A percentile compares a stretch with the other conserved stretches of the same genome.
These are phyloP conservation scores for Cryptococcus sp. DNA, from an alignment of 1,284 basidiomycete species.

Conservation along the genomic window DNA sequence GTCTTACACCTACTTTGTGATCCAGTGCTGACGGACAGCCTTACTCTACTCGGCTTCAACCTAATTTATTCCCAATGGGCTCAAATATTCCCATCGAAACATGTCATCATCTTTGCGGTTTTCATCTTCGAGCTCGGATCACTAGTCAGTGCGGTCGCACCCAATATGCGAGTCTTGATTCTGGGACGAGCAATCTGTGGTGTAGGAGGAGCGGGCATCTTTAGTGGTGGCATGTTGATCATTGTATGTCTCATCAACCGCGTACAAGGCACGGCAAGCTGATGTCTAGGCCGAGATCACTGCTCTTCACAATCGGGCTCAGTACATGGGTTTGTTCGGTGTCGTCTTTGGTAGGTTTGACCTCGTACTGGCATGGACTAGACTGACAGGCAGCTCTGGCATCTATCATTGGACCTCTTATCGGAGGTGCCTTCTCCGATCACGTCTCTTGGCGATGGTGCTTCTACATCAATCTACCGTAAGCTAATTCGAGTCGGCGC, in stretches of 20 bases:
- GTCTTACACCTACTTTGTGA: not conserved
- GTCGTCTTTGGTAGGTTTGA: constrained; percentile 22
- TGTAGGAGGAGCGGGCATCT: constrained; percentile 53
- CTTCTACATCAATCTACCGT: constrained; percentile 49
- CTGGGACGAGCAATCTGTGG: constrained; percentile 53
- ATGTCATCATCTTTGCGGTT: constrained; percentile 49
- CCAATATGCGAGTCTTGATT: constrained; percentile 50
- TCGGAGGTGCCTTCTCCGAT: constrained; percentile 50
- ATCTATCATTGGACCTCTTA: constrained; percentile 47
- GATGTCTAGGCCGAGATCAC: constrained; percentile 32
- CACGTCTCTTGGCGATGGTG: constrained; percentile 45
- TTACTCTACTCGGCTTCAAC: constrained; percentile 47
- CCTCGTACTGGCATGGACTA: not conserved
- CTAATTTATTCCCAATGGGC: constrained; percentile 48
- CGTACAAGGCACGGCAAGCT: not conserved
- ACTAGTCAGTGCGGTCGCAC: constrained; percentile 54
- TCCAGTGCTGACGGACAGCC: constrained; percentile 15
- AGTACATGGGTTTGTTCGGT: constrained; percentile 36
- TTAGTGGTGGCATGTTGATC: constrained; percentile 46
- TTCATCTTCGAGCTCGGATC: constrained; percentile 54
- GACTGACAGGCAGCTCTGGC: constrained; percentile 40
- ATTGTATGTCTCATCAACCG: constrained; percentile 6
- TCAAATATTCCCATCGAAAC: constrained; percentile 47
- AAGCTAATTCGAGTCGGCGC: not conserved
- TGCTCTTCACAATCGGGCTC: constrained; percentile 34